phyloP scores from a whole-genome alignment of 2,329 filamentous ascomycete genomes.

The Aspergillus sp. region DNA sequence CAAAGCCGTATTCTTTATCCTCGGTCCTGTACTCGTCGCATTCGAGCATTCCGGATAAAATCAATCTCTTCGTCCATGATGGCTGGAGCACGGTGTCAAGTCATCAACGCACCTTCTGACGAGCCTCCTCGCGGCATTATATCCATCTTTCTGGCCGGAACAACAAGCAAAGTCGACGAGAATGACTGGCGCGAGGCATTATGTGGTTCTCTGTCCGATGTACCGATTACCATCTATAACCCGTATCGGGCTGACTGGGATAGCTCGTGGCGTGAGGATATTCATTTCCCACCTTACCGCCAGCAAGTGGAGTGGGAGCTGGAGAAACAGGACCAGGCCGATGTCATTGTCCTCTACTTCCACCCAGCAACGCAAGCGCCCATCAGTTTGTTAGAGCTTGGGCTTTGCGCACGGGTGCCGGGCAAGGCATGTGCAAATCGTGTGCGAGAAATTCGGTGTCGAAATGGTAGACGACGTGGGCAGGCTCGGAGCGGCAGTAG shows the following conservation, averaged over 20 bases:
- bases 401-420: conserved; percentile 6
- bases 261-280: conserved; percentile 8
- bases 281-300: conserved; percentile 4
- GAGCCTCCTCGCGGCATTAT: conserved; percentile 3
- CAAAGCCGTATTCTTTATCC: background rate
- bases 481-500: conserved; percentile 3
- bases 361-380: conserved; percentile 11
- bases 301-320: conserved; percentile 12
- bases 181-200: conserved; percentile 7
- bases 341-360: conserved; percentile 10
- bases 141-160: conserved; percentile 6
- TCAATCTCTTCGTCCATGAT: background rate
- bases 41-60: background rate
- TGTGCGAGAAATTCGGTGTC: conserved; percentile 9
- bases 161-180: conserved; percentile 2
- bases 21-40: too few relatives aligned
- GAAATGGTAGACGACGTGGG: conserved; percentile 9
- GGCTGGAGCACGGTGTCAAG: background rate
- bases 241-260: conserved; percentile 8
- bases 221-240: conserved; percentile 6
- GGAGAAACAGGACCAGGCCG: conserved; percentile 6
- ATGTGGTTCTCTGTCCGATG: conserved; percentile 1
- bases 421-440: conserved; percentile 13
- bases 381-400: conserved; percentile 11
- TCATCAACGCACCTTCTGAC: conserved; percentile 8